These are phyloP conservation scores for Epichloe coenophiala DNA, from an alignment of 2,329 filamentous ascomycete genomes.

Conservation along the genomic window DNA sequence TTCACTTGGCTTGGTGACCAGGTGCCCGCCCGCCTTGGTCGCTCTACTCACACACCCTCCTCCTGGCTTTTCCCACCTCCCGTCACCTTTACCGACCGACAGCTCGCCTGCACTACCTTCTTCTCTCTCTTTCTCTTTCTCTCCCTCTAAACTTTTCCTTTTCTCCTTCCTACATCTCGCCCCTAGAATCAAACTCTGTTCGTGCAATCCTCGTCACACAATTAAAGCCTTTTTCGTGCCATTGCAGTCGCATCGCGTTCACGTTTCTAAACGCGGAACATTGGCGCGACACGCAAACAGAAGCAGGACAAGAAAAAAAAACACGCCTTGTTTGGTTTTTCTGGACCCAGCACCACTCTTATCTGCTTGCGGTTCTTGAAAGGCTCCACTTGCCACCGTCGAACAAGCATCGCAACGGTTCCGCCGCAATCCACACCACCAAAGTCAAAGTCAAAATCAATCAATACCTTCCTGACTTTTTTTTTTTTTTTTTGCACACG, in stretches of 20 bases:
- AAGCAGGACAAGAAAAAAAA: constrained; percentile 4
- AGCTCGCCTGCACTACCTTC: constrained; percentile 2
- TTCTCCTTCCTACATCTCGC: constrained; percentile 10
- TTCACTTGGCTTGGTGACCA: constrained; percentile 1
- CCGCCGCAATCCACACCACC: constrained; percentile 9
- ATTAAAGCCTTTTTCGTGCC: constrained; percentile 1
- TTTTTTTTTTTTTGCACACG: neutral
- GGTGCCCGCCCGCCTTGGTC: constrained; percentile 7
- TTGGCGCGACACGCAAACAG: constrained; percentile 9
- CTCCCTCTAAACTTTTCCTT: constrained; percentile 13
- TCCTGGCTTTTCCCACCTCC: constrained; percentile 9
- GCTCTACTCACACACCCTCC: constrained; percentile 10
- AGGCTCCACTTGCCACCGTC: constrained; percentile 13
- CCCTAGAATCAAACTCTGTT: constrained; percentile 1
- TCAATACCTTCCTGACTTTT: neutral
- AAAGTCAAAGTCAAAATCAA: constrained; percentile 5
- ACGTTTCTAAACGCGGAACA: constrained; percentile 3
- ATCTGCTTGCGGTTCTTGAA: constrained; percentile 14
- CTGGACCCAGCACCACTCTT: constrained; percentile 11
- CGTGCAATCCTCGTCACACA: constrained; percentile 2
- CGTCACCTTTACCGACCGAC: constrained; percentile 9
- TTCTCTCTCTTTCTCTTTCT: constrained; percentile 10
- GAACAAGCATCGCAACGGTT: constrained; percentile 12
- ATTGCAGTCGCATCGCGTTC: constrained; percentile 10
- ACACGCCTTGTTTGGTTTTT: constrained; percentile 9